Percentiles rank a stretch among this genome's conserved stretches.
Conservation (phyloP, 768 basidiomycete species). For the Pilatotrama ljubarskyi region DNA sequence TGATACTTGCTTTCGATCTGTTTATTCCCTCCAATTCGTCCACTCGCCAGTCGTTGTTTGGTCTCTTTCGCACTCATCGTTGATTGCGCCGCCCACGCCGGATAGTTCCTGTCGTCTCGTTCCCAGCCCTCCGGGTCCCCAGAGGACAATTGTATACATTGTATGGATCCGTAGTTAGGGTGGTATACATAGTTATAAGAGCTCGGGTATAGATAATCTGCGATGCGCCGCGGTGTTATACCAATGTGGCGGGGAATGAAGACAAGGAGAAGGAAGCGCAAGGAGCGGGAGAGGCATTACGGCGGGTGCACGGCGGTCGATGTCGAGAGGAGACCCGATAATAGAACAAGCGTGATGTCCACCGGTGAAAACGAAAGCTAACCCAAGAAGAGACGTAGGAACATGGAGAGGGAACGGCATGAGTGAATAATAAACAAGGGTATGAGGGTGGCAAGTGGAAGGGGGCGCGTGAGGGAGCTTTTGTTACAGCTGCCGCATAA, state of each 20-base stretch:
- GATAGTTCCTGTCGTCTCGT: no score
- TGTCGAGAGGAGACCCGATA: not conserved
- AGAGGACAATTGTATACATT: constrained; percentile 4
- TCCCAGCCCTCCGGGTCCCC: not conserved
- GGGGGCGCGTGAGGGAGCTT: constrained; percentile 21
- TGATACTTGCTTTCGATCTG: not conserved
- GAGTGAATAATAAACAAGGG: constrained; percentile 17
- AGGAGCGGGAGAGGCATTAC: not conserved
- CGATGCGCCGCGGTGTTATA: constrained; percentile 1
- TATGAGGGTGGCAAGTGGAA: constrained; percentile 19
- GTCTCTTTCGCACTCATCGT: not conserved
- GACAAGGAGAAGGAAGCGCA: not conserved
- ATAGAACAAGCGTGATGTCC: constrained; percentile 11
- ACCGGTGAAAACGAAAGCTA: not conserved
- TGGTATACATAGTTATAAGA: constrained; percentile 22
- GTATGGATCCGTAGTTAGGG: constrained; percentile 13
- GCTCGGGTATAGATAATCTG: constrained; percentile 22
- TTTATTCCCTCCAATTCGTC: not conserved
- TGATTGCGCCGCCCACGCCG: no score
- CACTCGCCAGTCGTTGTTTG: not conserved
- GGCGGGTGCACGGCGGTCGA: not conserved
- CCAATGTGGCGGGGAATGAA: not conserved
- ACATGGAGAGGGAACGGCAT: not conserved
- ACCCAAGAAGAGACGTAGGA: not conserved
- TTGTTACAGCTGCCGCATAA: constrained; percentile 28